A percentile compares a stretch with the other conserved stretches of the same genome.
Conservation (phyloP, 2,329 filamentous ascomycete species). For the Parastagonospora avenae region DNA sequence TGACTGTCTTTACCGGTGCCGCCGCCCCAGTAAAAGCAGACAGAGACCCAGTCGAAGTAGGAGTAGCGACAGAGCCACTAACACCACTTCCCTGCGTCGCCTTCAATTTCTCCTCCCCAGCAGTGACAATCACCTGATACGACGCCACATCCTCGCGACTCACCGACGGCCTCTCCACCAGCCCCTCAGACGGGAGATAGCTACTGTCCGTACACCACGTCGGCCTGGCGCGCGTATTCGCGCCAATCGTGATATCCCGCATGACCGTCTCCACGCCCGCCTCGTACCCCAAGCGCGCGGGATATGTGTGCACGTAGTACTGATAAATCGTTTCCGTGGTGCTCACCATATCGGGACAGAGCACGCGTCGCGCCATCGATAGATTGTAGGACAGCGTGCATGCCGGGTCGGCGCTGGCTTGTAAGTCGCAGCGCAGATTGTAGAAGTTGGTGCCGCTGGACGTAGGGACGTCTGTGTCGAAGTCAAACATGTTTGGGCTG, state of each 20-base stretch:
- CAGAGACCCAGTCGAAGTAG: background rate
- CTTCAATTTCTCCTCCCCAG: conserved; percentile 7
- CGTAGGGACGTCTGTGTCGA: background rate
- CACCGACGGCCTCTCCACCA: background rate
- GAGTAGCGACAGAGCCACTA: background rate
- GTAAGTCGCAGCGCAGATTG: background rate
- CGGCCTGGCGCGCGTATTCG: background rate
- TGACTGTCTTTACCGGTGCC: conserved; percentile 1
- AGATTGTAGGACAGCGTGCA: conserved; percentile 3
- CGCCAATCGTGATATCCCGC: background rate
- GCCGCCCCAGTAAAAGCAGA: background rate
- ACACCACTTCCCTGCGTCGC: conserved; percentile 4
- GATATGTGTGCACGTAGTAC: background rate
- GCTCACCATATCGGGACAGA: background rate
- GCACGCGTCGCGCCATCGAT: background rate
- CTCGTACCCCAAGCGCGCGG: background rate
- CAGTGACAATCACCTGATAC: conserved; percentile 8
- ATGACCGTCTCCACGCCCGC: conserved; percentile 6
- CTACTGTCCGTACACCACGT: background rate
- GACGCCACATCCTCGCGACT: background rate
- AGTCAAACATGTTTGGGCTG: background rate
- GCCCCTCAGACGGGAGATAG: background rate
- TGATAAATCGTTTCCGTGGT: background rate
- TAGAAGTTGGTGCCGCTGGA: background rate
- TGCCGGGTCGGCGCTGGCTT: background rate